phyloP scores from a whole-genome alignment of 208 protist genomes.

The Acanthamoeba triangularis region DNA sequence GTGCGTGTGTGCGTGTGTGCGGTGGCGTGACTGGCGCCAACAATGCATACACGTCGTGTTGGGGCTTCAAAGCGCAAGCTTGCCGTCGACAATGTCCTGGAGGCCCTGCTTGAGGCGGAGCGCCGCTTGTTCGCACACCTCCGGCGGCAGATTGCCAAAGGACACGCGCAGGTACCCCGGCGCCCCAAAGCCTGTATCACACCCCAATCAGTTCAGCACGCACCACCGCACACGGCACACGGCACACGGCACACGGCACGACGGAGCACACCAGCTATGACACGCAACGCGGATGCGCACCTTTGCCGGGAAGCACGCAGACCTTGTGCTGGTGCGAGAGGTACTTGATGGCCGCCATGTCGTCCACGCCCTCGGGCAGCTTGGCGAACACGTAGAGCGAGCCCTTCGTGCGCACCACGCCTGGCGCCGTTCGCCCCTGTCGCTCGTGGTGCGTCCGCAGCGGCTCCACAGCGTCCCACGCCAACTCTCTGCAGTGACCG shows the following conservation, averaged over 20 bases:
- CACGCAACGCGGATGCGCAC: background rate
- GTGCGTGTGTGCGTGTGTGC: no score
- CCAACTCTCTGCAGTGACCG: background rate
- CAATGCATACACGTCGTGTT: no score
- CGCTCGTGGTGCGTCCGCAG: constrained; percentile 1
- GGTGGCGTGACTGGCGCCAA: no score
- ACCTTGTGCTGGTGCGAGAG: constrained; percentile 30
- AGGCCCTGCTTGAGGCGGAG: constrained; percentile 35
- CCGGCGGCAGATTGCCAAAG: constrained; percentile 6
- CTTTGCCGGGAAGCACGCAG: constrained; percentile 34
- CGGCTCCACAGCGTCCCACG: constrained; percentile 23
- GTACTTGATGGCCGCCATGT: constrained; percentile 28
- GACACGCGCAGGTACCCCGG: constrained; percentile 24
- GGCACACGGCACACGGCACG: no score
- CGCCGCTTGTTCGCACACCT: background rate
- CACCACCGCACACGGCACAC: background rate
- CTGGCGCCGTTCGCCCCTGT: background rate
- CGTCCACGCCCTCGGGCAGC: constrained; percentile 40
- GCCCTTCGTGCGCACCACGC: background rate
- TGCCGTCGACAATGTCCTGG: background rate
- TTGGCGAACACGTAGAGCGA: constrained; percentile 63
- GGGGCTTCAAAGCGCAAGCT: background rate
- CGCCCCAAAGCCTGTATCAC: constrained; percentile 18
- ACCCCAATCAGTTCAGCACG: background rate
- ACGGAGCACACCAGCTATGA: no score